Percentiles rank a stretch among this genome's conserved stretches.
These are phyloP conservation scores for Chytriomyces sp. DNA, from an alignment of 192 early-diverging fungal species.

Conservation along the genomic window DNA sequence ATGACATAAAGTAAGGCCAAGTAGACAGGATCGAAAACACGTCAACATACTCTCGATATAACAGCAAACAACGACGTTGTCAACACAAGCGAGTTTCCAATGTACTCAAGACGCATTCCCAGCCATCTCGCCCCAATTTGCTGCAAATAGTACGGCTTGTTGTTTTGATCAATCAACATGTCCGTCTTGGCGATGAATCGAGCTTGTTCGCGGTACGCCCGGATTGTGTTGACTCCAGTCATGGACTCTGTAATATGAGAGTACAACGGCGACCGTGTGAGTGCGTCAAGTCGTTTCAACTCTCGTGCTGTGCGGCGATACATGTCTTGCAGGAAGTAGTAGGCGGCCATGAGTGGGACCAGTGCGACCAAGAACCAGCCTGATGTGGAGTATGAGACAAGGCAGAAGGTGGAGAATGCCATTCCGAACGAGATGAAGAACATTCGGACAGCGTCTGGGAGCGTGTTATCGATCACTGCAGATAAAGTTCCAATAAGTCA, in stretches of 20 bases:
- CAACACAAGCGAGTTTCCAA: conserved; percentile 67
- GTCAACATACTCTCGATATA: conserved; percentile 30
- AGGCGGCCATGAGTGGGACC: conserved; percentile 34
- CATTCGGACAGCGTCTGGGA: conserved; percentile 54
- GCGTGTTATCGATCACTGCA: conserved; percentile 34
- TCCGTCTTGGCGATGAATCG: conserved; percentile 78
- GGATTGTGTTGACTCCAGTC: conserved; percentile 80
- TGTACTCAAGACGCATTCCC: conserved; percentile 41
- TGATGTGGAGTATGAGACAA: conserved; percentile 34
- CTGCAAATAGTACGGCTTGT: conserved; percentile 77
- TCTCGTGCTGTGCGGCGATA: conserved; percentile 47
- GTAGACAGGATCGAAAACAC: neutral
- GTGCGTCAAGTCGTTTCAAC: conserved; percentile 43
- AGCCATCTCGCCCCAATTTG: conserved; percentile 45
- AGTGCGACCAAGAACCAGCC: conserved; percentile 39
- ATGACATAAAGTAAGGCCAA: conserved; percentile 5
- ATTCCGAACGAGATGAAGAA: conserved; percentile 36
- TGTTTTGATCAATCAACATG: conserved; percentile 72
- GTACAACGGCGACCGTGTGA: conserved; percentile 69
- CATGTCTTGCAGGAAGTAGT: conserved; percentile 42
- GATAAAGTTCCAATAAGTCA: neutral
- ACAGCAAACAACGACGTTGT: conserved; percentile 76
- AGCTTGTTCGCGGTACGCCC: conserved; percentile 73
- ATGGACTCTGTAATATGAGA: conserved; percentile 77
- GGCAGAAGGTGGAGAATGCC: conserved; percentile 28